These are phyloP conservation scores for Cryptomeria japonica DNA, from an alignment of 75 land plant genomes.

Conservation along the genomic window DNA sequence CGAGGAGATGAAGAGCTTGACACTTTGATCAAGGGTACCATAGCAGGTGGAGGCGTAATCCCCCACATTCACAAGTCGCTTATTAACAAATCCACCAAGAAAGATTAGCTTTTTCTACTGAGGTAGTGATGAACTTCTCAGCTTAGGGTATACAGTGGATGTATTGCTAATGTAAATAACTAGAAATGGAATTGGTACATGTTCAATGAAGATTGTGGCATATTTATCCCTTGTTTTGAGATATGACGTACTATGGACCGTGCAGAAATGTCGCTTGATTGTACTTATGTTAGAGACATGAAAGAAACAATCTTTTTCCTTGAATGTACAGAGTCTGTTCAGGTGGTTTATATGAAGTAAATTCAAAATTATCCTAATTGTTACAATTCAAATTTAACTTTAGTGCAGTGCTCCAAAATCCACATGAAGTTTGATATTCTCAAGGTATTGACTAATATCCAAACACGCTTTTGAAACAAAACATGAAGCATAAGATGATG, in stretches of 20 bases:
- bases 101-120: background rate
- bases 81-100: conserved; percentile 57
- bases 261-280: background rate
- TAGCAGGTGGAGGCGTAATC: conserved; percentile 63
- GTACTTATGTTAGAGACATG: background rate
- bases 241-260: background rate
- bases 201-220: background rate
- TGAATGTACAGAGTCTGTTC: background rate
- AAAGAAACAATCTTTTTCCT: background rate
- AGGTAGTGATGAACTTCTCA: background rate
- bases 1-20: conserved; percentile 71
- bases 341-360: background rate
- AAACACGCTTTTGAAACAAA: no score
- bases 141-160: background rate
- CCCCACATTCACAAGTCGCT: conserved; percentile 74
- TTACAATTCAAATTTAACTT: no score
- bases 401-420: background rate
- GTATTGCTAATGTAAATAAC: background rate
- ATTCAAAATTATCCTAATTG: background rate
- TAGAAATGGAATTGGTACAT: background rate
- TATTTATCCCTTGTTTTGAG: background rate
- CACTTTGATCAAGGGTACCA: conserved; percentile 52
- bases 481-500: background rate
- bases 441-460: background rate
- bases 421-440: background rate